Base-by-base conservation (phyloP, 176 grass and related monocot genomes). In the Melocanna baccifera region DNA sequence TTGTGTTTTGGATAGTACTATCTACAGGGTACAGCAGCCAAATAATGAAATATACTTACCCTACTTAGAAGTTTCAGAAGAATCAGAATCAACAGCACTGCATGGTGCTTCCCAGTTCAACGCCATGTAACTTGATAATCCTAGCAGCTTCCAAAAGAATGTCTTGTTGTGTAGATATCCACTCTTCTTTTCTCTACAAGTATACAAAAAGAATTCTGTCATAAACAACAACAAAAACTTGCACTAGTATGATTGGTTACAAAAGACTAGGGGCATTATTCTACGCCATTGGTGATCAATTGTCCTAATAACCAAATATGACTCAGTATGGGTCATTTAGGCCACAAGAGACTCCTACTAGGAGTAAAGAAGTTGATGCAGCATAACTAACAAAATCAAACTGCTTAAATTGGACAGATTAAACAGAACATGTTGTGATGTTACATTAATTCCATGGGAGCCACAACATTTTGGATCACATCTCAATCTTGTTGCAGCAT, bases 141-240 rank as follows among this genome's bases (percentile, higher is more conserved):
- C 83, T 87, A 56, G 78, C 88, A 70, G 95, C 92, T 84, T 77
- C 88, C 62, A 97, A 75, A 86, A 97, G 84, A 71, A 97, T 93
- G 58, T 86, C 90, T 86, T 97, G 92, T 89, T 94, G 82, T 78
- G 82, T 28, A 12, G 89, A 81, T 30, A 93, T 42, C 79, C 86
- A 73, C 76, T 93, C 92, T 8, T 94, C 92, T 78, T 91, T 97
- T 76, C 56, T 93, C 95, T 97, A 22, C 14, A 89, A 76, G 5
- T 75, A 65, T 69, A 43, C n/a, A 83, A 51, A 58, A 65, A 67
- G 43, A 87, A 22, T 48, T 76, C 12, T 70, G 26, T 84, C 39
- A 83, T 10, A 40, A 71, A 22, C 53, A 84, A 32, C 50, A 67
- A 82, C 15, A 29, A n/a, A 73, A 76, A 57, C 19, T 45, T 84